Conservation (phyloP, 1,284 basidiomycete genomes). For the Leccinum subrobustum region DNA sequence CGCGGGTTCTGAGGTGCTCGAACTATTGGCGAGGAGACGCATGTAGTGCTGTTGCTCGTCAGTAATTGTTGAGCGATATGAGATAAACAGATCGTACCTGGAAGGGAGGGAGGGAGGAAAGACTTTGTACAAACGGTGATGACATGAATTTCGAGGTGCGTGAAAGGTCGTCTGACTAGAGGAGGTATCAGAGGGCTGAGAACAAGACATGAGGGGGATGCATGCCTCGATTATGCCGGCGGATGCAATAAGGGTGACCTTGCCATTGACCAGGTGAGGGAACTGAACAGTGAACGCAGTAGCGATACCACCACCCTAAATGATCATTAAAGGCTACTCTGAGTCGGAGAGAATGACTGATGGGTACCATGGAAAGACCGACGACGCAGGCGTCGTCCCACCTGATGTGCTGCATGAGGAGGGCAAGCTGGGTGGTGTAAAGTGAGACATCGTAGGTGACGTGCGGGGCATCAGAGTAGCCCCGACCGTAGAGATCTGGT, state of each 20-base stretch:
- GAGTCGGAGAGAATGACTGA: background rate
- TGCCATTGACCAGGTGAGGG: slow-evolving; percentile 63
- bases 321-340: background rate
- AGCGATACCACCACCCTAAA: slow-evolving; percentile 69
- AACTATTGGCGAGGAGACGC: slow-evolving; percentile 30
- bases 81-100: slow-evolving; percentile 41
- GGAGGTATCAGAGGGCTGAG: background rate
- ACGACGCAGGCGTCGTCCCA: slow-evolving; percentile 66
- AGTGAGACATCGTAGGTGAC: slow-evolving; percentile 60
- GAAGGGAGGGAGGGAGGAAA: slow-evolving; percentile 59
- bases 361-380: slow-evolving; percentile 62
- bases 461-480: slow-evolving; percentile 75
- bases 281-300: slow-evolving; percentile 68
- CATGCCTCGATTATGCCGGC: slow-evolving; percentile 65
- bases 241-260: slow-evolving; percentile 62
- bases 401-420: slow-evolving; percentile 72
- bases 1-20: slow-evolving; percentile 10
- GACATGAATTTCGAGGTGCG: slow-evolving; percentile 73
- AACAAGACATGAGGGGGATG: background rate
- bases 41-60: slow-evolving; percentile 32
- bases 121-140: slow-evolving; percentile 60
- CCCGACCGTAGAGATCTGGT: slow-evolving; percentile 74
- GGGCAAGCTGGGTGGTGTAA: slow-evolving; percentile 74
- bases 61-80: background rate
- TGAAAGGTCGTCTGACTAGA: slow-evolving; percentile 61